These are phyloP conservation scores for Phanerochaete sordida DNA, from an alignment of 768 basidiomycete genomes.

Conservation along the genomic window DNA sequence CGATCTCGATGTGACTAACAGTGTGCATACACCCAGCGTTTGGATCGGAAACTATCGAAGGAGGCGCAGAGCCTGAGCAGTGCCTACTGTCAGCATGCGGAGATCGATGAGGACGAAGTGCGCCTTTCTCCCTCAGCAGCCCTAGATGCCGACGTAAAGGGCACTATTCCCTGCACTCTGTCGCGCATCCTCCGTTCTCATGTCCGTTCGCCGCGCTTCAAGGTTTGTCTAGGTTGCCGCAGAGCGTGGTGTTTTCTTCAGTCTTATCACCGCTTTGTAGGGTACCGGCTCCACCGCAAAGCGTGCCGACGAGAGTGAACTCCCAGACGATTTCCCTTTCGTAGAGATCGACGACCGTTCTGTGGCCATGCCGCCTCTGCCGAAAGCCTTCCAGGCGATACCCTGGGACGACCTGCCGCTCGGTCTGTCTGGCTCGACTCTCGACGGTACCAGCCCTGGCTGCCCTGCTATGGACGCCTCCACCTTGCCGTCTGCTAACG, in stretches of 20 bases:
- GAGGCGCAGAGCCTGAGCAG: neutral
- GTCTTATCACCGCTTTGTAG: neutral
- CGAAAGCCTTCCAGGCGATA: neutral
- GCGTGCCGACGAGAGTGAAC: neutral
- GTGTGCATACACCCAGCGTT: neutral
- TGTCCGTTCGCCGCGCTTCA: constrained; percentile 41
- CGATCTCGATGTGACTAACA: neutral
- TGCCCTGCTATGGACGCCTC: neutral
- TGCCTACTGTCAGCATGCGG: neutral
- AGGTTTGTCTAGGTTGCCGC: constrained; percentile 33
- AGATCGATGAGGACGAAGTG: neutral
- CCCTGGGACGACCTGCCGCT: neutral
- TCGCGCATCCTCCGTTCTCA: constrained; percentile 41
- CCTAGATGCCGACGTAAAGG: neutral
- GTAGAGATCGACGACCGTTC: neutral
- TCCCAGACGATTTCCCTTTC: neutral
- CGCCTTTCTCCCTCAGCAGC: neutral
- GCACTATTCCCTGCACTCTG: constrained; percentile 36
- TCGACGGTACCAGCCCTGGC: neutral
- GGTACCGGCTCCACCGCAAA: neutral
- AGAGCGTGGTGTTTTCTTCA: neutral
- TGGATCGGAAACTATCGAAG: neutral
- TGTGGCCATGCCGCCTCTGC: neutral
- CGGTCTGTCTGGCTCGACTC: neutral
- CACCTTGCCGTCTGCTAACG: neutral